Evolutionary conservation across 1,284 basidiomycete species (phyloP), one percentile per base, ranked within the genome.

Genomic region (Tilletia horrida): DNA sequence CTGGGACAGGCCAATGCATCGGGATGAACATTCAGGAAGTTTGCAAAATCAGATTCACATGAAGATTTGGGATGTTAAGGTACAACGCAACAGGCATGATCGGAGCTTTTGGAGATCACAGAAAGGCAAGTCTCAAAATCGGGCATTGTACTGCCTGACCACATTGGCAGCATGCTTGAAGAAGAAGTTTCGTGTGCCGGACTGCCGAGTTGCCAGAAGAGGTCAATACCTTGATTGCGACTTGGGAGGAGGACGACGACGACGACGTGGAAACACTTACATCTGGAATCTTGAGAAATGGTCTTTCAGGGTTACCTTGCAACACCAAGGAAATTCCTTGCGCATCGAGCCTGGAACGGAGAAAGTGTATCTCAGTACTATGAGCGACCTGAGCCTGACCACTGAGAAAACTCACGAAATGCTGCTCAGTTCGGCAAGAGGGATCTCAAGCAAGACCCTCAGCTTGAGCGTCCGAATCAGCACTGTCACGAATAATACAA

Each of bases 361-460:
- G 44, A 63, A 44, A 18, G 59, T 3, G 27, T 29, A 23, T 3
- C 14, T 35, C 31, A 27, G 31, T 9, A 23, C 25, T 2, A 21
- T 13, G 29, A 11, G 21, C 31, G 18, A 52, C 4, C 45, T 18
- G 55, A 18, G 8, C 55, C 8, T 18, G 55, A 13, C 27, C 29
- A 6, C 13, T 13, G 27, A 3, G 16, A 63, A 18, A 13, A 65
- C 69, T 67, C 67, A 70, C 65, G 89, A 91, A 59, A 98, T 89
- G 35, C 91, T 91, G 80, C 91, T 89, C 2, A 98, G 87, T 73
- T 92, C 89, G 21, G 88, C 88, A 76, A 98, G 89, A 0, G 92
- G 88, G 21, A 97, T 86, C 75, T 97, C 93, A 95, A 95, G 98
- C 52, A 91, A 89, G 6, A 95, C 87, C 52, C 88, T 88, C 63